Evolutionary conservation across 208 protist genomes (phyloP), one percentile per base, ranked within the genome.

Genomic region (Acanthamoeba triangularis): DNA sequence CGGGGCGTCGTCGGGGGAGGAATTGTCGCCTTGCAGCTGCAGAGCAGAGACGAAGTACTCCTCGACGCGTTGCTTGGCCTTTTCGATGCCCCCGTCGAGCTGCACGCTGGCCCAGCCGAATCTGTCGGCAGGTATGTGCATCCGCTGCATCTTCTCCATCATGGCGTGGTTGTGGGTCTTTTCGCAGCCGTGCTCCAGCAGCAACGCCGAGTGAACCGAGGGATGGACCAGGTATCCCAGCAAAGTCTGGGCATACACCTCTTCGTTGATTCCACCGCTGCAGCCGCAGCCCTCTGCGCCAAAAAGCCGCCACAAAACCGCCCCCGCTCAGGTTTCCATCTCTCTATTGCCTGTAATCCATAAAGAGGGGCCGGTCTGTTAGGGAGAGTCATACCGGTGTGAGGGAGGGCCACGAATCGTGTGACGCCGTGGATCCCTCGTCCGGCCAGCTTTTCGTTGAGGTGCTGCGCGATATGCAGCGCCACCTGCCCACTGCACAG

Each of bases 151-250:
- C 49, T 87, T 87, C 47, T 63, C 65, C 59, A 74, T 63, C 87
- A 93, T 93, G 7, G 61, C 87, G 35, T 96, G 65, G 91, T 97
- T 97, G 95, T 97, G 96, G 1, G 96, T 97, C 87, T 96, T 97
- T 69, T 97, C 96, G 59, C 96, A 97, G 8, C 96, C 96, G 84
- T 97, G 96, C 91, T 97, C 96, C 30, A 97, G 90, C n/a, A 97
- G 80, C 63, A 96, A 41, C 52, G 96, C 95, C 8, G 90, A 63
- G 16, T 11, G 3, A 14, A 97, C 96, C 8, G 54, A 35, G 23
- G 94, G 95, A 41, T 59, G 52, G 35, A 44, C 8, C 52, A 97
- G 61, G 76, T 97, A 95, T 14, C 95, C 90, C 41, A 96, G 35
- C 23, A 97, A 56, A 7, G 76, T 95, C n/a, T 49, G 41, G 4